Evolutionary conservation across 495 filamentous ascomycete species (phyloP), one percentile per base, ranked within the genome.

Genomic region (Pseudomonodictys pantanalensis): DNA sequence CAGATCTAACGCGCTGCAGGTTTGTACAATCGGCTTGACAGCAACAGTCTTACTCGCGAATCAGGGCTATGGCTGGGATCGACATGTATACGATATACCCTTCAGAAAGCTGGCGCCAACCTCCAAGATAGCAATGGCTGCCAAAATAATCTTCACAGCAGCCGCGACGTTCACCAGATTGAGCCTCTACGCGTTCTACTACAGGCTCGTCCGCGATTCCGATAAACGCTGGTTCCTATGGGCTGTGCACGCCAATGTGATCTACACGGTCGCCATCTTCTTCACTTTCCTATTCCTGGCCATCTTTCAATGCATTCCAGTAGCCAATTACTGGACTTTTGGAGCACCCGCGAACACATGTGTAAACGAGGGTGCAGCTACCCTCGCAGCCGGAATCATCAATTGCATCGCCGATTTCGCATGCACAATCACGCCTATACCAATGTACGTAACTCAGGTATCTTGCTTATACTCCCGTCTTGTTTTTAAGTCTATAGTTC

Each of bases 321-420:
- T 45, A 70, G 2, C 12, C 10, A 35, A 54, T 24, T 60, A 60
- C 38, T 52, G 57, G 47, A 33, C 23, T n/a, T 51, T 52, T 30
- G 57, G 75, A 54, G 75, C 77, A 30, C 68, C 70, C 30, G 58
- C 71, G 3, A 57, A 75, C 38, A 66, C 74, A 35, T 87, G 83
- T 58, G 69, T 86, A 45, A 68, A 83, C 50, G 76, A 79, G 44
- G 71, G 71, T 7, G 73, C 64, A 5, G 72, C 79, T 50, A 75
- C 84, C 17, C 76, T 85, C 35, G 73, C 74, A 2, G 78, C 74
- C 10, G 83, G 81, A 48, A 72, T 83, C 23, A 76, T 86, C 65
- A 86, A 87, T 63, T 81, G 80, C 22, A 61, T 80, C 30, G 83
- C 81, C 17, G 85, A 87, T 60, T 77, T 86, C 44, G 44, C 81